Conservation (phyloP, 371 early-diverging fungal genomes). For the Rhizopus sp. region DNA sequence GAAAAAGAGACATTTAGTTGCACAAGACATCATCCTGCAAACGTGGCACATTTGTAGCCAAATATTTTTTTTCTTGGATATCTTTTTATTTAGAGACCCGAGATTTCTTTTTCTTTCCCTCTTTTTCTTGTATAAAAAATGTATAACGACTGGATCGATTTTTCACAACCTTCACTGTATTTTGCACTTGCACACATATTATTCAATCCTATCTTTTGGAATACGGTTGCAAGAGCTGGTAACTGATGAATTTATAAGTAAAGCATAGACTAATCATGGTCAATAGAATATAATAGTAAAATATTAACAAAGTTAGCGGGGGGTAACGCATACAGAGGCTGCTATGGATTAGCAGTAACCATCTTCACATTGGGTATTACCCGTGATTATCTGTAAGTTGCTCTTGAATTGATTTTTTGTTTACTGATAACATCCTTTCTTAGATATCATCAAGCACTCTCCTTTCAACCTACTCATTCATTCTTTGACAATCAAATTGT, state of each 20-base stretch:
- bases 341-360: slow-evolving; percentile 77
- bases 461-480: slow-evolving; percentile 62
- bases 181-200: slow-evolving; percentile 68
- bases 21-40: not conserved
- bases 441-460: slow-evolving; percentile 71
- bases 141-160: slow-evolving; percentile 44
- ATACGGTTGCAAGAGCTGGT: slow-evolving; percentile 83
- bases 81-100: too few relatives aligned
- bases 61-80: not conserved
- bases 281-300: slow-evolving; percentile 71
- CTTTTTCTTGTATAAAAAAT: not conserved
- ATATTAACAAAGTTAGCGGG: slow-evolving; percentile 74
- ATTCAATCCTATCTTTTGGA: slow-evolving; percentile 93
- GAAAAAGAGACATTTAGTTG: too few relatives aligned
- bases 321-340: slow-evolving; percentile 69
- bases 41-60: not conserved
- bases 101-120: too few relatives aligned
- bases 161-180: slow-evolving; percentile 68
- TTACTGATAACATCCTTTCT: not conserved
- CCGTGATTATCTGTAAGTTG: slow-evolving; percentile 78
- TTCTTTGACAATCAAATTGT: slow-evolving; percentile 50
- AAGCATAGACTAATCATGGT: not conserved
- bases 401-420: not conserved
- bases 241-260: slow-evolving; percentile 5
- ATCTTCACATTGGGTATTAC: slow-evolving; percentile 84